Evolutionary conservation across 176 grass and related monocot genomes (phyloP).

Genomic region (Carex parvula): DNA sequence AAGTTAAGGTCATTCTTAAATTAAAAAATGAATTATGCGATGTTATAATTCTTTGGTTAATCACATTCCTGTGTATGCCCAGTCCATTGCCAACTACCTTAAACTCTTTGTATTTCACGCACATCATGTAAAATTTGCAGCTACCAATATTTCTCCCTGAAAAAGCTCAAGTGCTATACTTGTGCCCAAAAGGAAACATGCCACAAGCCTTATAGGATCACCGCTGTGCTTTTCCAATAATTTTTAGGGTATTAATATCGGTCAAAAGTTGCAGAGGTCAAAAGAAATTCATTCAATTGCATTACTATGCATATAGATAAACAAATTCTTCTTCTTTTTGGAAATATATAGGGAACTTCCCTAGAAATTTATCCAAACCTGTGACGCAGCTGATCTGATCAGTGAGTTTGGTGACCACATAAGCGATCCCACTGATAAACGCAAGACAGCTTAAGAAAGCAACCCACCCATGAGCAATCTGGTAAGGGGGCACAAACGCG

Average conservation of each 20-base stretch:
- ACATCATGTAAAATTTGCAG: background rate
- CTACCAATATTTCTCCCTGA: background rate
- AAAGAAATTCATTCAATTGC: background rate
- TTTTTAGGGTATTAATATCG: background rate
- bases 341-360: background rate
- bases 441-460: constrained; percentile 61
- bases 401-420: constrained; percentile 77
- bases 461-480: constrained; percentile 76
- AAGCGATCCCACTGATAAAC: constrained; percentile 87
- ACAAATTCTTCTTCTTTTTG: background rate
- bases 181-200: background rate
- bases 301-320: background rate
- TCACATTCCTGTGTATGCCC: background rate
- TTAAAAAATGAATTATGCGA: background rate
- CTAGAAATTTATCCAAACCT: constrained; percentile 41
- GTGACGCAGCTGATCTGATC: constrained; percentile 93
- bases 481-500: constrained; percentile 67
- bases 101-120: background rate
- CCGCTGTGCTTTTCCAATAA: background rate
- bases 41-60: background rate
- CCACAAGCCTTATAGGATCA: background rate
- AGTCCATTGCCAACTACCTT: background rate
- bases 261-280: background rate
- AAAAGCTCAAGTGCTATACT: background rate
- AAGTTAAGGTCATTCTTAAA: background rate